Conservation (phyloP, 2,329 filamentous ascomycete genomes). For the Sarocladium brachiariae region DNA sequence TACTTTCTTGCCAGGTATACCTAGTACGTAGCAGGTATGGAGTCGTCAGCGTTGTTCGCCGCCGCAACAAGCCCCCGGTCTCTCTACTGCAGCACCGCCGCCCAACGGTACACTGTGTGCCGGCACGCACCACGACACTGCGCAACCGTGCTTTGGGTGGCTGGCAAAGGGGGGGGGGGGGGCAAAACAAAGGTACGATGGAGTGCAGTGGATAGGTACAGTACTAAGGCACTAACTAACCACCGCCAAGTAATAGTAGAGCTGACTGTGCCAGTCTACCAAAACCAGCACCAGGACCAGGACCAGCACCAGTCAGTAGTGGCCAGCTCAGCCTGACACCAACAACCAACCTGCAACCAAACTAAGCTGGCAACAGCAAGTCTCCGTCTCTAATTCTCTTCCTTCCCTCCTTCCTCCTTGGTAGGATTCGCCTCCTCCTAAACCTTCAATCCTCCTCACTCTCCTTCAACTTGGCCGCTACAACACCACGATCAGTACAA, state of each 20-base stretch:
- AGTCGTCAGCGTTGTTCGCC: background rate
- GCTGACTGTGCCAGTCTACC: slow-evolving; percentile 1
- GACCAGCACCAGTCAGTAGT: too few species aligned
- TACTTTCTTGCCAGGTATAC: too few species aligned
- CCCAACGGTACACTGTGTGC: background rate
- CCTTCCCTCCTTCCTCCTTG: background rate
- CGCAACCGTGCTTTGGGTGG: background rate
- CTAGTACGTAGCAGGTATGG: background rate
- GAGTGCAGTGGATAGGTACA: background rate
- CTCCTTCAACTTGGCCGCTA: slow-evolving; percentile 3
- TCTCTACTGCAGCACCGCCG: background rate
- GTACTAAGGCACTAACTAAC: too few species aligned
- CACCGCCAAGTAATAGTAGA: too few species aligned
- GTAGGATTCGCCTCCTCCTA: slow-evolving; percentile 8
- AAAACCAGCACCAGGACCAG: too few species aligned
- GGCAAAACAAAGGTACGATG: background rate
- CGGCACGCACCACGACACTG: background rate
- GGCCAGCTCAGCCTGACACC: background rate
- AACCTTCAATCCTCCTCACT: slow-evolving; percentile 7
- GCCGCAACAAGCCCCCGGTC: background rate
- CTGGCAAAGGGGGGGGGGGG: background rate
- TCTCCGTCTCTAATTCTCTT: too few species aligned
- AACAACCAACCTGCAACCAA: too few species aligned
- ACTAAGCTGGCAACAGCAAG: background rate
- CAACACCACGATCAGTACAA: slow-evolving; percentile 2